Conservation (phyloP, 1,139 yeast species). For the Kodamaea sp. region DNA sequence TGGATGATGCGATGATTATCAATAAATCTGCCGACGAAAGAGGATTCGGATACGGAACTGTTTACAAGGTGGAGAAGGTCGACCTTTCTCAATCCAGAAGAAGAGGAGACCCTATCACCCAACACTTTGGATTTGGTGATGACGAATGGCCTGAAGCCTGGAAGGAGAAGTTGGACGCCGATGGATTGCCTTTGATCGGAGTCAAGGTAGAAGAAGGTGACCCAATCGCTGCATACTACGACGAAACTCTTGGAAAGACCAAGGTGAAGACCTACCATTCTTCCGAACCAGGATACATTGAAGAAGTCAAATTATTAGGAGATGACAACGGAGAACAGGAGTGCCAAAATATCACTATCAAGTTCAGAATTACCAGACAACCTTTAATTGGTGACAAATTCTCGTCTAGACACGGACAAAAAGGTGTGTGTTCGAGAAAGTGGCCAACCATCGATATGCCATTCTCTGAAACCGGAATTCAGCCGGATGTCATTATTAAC, state of each 20-base stretch:
- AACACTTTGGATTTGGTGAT: constrained; percentile 91
- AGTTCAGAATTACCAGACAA: constrained; percentile 86
- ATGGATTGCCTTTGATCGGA: constrained; percentile 93
- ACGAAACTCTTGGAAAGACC: constrained; percentile 88
- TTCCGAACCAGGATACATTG: constrained; percentile 91
- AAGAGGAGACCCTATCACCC: constrained; percentile 92
- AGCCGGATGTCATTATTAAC: constrained; percentile 95
- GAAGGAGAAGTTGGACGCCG: constrained; percentile 85
- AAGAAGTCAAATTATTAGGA: constrained; percentile 89
- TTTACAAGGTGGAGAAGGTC: constrained; percentile 89
- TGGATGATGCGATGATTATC: constrained; percentile 99
- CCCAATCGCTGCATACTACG: constrained; percentile 90
- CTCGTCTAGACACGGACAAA: constrained; percentile 98
- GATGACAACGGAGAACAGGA: constrained; percentile 80
- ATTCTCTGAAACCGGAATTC: constrained; percentile 91
- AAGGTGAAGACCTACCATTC: constrained; percentile 92
- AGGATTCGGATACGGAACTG: constrained; percentile 97
- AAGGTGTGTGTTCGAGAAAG: constrained; percentile 98
- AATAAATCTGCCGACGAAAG: constrained; percentile 97
- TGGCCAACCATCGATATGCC: constrained; percentile 99
- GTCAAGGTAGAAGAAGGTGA: constrained; percentile 90
- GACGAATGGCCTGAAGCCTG: constrained; percentile 92
- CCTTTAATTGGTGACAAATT: constrained; percentile 98
- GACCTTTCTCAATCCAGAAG: constrained; percentile 78
- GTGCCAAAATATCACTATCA: constrained; percentile 82